Evolutionary conservation across 306 rosid species (phyloP).

Genomic region (Morella rubra): DNA sequence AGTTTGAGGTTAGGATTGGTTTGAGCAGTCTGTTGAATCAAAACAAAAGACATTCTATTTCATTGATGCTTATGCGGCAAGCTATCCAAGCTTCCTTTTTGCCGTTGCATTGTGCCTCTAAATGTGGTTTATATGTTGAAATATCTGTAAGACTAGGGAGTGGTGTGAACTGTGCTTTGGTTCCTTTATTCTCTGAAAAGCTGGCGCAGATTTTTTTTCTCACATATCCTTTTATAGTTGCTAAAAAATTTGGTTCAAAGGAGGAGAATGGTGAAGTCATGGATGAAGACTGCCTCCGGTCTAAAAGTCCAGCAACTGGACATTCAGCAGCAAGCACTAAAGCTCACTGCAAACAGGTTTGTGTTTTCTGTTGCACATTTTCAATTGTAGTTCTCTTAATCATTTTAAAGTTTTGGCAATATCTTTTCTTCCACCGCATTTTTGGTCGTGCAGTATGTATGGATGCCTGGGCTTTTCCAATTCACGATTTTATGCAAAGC

Average conservation of each 20-base stretch:
- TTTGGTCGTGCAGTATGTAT: conserved; percentile 77
- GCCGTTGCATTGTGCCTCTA: neutral
- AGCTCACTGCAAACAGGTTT: conserved; percentile 97
- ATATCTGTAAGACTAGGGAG: neutral
- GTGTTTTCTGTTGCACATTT: conserved; percentile 18
- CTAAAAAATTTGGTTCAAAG: conserved; percentile 78
- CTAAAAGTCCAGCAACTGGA: conserved; percentile 83
- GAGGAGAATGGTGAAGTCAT: conserved; percentile 72
- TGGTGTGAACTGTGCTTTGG: neutral
- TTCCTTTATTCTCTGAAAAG: conserved; percentile 11
- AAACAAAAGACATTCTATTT: neutral
- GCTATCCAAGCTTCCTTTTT: neutral
- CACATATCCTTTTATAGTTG: conserved; percentile 44
- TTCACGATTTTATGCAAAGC: conserved; percentile 96
- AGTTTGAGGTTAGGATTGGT: neutral
- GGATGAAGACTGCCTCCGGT: conserved; percentile 89
- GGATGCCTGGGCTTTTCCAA: conserved; percentile 97
- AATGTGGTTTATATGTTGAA: neutral
- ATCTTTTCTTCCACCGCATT: conserved; percentile 15
- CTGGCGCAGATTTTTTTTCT: conserved; percentile 6
- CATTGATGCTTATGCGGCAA: neutral
- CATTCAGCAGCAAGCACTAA: conserved; percentile 95
- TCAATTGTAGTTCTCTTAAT: conserved; percentile 9
- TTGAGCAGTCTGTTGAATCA: neutral
- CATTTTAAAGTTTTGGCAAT: conserved; percentile 7